Evolutionary conservation across 305 asterid species (phyloP), one percentile per base, ranked within the genome.

Genomic region (Plantago coronopus): DNA sequence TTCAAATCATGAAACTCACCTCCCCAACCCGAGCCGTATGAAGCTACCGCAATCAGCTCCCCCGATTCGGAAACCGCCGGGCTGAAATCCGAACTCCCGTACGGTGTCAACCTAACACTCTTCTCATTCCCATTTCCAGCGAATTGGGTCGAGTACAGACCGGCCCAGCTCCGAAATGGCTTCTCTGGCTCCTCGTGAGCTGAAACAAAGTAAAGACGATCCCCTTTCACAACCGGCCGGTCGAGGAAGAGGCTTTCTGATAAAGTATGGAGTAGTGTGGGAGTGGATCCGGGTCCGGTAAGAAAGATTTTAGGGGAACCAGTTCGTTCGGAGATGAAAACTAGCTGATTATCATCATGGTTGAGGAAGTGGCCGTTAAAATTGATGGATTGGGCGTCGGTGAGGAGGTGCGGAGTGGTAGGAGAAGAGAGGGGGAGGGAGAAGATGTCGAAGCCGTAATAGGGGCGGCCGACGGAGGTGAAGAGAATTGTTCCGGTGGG

Each of bases 361-460:
- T 76, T 78, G 1, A 72, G 63, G 9, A 87, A 85, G 34, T 83
- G 88, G 63, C 81, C 95, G 67, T 90, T 85, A 23, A 69, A 85
- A 25, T 85, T 90, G 44, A 87, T 11, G 54, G 96, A 85, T 17
- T 66, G 10, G 5, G 89, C 83, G 54, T 90, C 95, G 1, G 94
- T 87, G 29, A 85, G 89, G 58, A 85, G 89, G 60, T 89, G 84
- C 69, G 46, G 74, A 56, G 81, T 83, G 25, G 73, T 8, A 67
- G 63, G 48, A 17, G 78, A 17, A 0, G 87, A 80, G 25, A 81
- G 79, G 5, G 59, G 55, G 65, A 84, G 69, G 63, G 79, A 76
- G 78, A 84, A 89, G 38, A 86, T 53, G 43, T 89, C 94, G 67
- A 89, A 89, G 72, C 91, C 86, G 62, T 81, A 86, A n/a, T 63